Evolutionary conservation across 495 filamentous ascomycete genomes (phyloP).

Genomic region (Astrocystis sublimbata): DNA sequence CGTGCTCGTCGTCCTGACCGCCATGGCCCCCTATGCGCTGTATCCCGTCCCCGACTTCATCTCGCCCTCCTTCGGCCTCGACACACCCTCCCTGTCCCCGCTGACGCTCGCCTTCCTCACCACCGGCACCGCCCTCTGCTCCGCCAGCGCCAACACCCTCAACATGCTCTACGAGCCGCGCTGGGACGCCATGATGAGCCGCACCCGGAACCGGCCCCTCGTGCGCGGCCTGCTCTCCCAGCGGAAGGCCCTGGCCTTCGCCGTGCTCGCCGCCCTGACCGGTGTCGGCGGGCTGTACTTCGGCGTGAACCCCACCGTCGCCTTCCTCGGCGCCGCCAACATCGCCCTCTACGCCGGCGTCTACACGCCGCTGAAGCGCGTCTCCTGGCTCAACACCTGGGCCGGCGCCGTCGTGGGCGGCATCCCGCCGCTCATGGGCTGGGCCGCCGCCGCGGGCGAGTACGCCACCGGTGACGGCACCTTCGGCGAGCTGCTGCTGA

Average conservation of each 20-base stretch:
- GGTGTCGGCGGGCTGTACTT: constrained; percentile 75
- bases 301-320: constrained; percentile 91
- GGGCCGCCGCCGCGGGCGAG: constrained; percentile 90
- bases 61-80: constrained; percentile 62
- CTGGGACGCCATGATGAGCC: constrained; percentile 88
- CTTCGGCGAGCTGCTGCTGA: constrained; percentile 75
- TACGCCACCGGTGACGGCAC: constrained; percentile 69
- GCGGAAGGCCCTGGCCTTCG: constrained; percentile 79
- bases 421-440: constrained; percentile 96
- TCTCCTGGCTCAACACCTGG: constrained; percentile 92
- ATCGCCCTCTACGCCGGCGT: constrained; percentile 86
- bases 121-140: constrained; percentile 80
- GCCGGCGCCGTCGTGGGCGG: constrained; percentile 88
- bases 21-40: constrained; percentile 87
- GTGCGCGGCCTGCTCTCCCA: constrained; percentile 78
- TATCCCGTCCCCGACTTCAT: constrained; percentile 83
- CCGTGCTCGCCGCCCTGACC: constrained; percentile 61
- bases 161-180: constrained; percentile 96
- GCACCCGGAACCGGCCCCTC: constrained; percentile 85
- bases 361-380: constrained; percentile 89
- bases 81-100: constrained; percentile 80
- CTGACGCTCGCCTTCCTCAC: constrained; percentile 93
- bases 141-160: constrained; percentile 83
- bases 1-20: constrained; percentile 85
- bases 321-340: constrained; percentile 81